These are phyloP conservation scores for Blastobotrys buckinghamii DNA, from an alignment of 1,139 yeast genomes.

Conservation along the genomic window DNA sequence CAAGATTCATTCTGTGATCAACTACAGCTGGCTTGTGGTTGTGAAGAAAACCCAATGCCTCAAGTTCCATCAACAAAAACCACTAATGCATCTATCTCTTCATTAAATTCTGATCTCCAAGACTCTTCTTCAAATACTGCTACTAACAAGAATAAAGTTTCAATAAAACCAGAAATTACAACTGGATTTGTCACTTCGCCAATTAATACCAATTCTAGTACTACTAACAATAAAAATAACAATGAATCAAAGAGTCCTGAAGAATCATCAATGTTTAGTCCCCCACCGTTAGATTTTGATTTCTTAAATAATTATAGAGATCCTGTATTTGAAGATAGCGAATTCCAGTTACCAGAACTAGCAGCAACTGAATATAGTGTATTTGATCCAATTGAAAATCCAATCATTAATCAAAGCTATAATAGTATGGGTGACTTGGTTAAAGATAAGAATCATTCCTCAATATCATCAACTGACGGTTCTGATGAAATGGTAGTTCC, in stretches of 20 bases:
- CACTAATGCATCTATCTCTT: slow-evolving; percentile 5
- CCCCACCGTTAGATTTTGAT: slow-evolving; percentile 29
- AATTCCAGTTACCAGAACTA: slow-evolving; percentile 32
- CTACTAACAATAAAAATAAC: not conserved
- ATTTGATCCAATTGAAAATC: slow-evolving; percentile 52
- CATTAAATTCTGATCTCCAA: not conserved
- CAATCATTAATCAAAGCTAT: slow-evolving; percentile 18
- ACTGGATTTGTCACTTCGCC: slow-evolving; percentile 3
- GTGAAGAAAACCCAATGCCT: slow-evolving; percentile 55
- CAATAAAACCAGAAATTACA: slow-evolving; percentile 6
- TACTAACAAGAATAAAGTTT: not conserved
- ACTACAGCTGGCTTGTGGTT: slow-evolving; percentile 79
- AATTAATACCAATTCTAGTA: not conserved
- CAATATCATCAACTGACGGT: no score
- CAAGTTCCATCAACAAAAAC: slow-evolving; percentile 24
- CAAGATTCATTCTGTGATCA: slow-evolving; percentile 55
- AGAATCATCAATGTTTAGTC: slow-evolving; percentile 23
- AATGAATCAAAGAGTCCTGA: not conserved
- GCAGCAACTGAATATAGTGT: slow-evolving; percentile 56
- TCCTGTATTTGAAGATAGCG: slow-evolving; percentile 29
- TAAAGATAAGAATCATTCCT: not conserved
- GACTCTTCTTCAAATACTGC: not conserved
- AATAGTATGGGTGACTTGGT: slow-evolving; percentile 8
- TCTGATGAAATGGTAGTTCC: slow-evolving; percentile 30
- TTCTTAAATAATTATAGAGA: slow-evolving; percentile 26